Base-by-base conservation (phyloP, 2,329 filamentous ascomycete species). In the Clathrospora elynae region DNA sequence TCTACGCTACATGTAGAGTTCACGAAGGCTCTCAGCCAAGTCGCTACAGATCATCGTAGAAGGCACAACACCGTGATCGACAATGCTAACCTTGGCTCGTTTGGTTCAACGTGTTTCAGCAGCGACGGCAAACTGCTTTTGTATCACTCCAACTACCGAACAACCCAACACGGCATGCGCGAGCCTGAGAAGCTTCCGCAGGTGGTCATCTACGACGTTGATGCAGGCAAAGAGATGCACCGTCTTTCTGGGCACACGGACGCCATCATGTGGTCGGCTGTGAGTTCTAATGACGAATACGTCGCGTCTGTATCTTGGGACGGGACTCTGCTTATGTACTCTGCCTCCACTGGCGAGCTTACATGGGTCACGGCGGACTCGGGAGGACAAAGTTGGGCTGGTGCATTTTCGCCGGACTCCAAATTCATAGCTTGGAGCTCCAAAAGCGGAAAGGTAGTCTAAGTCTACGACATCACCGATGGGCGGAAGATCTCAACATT, bases 281-380 rank as follows among this genome's bases (percentile, higher is more conserved):
- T 62, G 31, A 67, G 60, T 26, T 57, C 62, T 2, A 26, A 66
- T 20, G 32, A 43, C 11, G 23, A 49, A 25, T 35, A 51, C 23
- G 47, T 65, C 34, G 60, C 61, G 4, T 60, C 55, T 2, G 49
- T 64, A 10, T 55, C 64, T 14, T 64, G 56, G 59, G 61, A 66
- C 31, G 61, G 61, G 2, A 57, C 55, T 6, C 20, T 67, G 31
- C 58, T 59, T n/a, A 56, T 66, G 55, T 60, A 59, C 35, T 51
- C 43, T 12, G 46, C 18, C n/a, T 14, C 14, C 3, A 55, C 54
- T 6, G 60, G 61, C 3, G 38, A 46, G 16, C 35, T 66, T 1
- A 28, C 35, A 19, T 64, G 61, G 62, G 35, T 35, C 7, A 54
- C 50, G 4, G 46, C 44, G 8, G 24, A 58, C 11, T 51, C 49